A percentile compares a stretch with the other conserved stretches of the same genome.
Evolutionary conservation across 164 flowering plant species (phyloP).

Genomic region (Sedum album): DNA sequence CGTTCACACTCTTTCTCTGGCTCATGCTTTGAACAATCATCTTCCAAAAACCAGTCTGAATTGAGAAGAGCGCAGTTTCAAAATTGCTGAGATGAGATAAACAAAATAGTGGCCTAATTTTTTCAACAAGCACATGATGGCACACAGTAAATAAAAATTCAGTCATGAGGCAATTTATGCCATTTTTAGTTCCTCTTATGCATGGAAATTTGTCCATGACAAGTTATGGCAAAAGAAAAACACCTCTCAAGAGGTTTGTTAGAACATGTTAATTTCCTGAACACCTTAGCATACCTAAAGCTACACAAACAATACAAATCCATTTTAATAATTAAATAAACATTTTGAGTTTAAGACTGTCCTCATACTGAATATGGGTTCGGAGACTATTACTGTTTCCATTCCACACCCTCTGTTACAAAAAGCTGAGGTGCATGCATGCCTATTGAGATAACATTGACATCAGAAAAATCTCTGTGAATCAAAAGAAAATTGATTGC

Average conservation of each 20-base stretch:
- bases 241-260: background rate
- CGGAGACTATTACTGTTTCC: background rate
- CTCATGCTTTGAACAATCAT: conserved; percentile 37
- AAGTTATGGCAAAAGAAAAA: background rate
- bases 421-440: background rate
- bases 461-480: background rate
- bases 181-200: background rate
- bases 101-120: background rate
- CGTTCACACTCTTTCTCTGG: conserved; percentile 53
- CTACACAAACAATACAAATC: no score
- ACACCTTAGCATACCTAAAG: background rate
- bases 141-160: background rate
- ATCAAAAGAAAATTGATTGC: background rate
- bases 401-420: background rate
- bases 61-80: background rate
- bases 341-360: background rate
- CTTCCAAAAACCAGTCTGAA: conserved; percentile 28
- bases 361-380: background rate
- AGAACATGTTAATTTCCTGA: background rate
- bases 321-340: no score
- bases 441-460: background rate
- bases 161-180: background rate
- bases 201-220: background rate
- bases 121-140: background rate
- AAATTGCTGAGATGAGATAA: background rate